These are phyloP conservation scores for Delphinella strobiligena DNA, from an alignment of 2,329 filamentous ascomycete species.

Conservation along the genomic window DNA sequence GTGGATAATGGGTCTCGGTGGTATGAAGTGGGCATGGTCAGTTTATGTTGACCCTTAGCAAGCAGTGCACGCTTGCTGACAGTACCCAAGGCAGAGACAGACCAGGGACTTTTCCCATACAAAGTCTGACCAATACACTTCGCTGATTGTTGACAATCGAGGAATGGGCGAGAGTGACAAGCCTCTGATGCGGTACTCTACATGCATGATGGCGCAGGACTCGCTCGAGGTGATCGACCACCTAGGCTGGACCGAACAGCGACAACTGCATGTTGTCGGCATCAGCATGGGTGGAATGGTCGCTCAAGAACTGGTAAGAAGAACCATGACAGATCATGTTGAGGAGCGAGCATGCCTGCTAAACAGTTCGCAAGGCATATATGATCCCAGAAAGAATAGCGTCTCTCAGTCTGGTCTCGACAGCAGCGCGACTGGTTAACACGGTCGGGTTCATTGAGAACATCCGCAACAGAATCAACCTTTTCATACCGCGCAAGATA, in stretches of 20 bases:
- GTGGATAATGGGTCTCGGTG: conserved; percentile 74
- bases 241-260: conserved; percentile 52
- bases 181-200: conserved; percentile 66
- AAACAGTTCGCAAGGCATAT: conserved; percentile 18
- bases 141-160: conserved; percentile 71
- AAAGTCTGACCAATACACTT: conserved; percentile 55
- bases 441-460: conserved; percentile 48
- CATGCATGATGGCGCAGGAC: conserved; percentile 74
- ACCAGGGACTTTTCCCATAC: conserved; percentile 70
- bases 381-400: conserved; percentile 37
- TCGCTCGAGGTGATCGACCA: conserved; percentile 56
- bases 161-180: conserved; percentile 73
- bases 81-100: conserved; percentile 52
- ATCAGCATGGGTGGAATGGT: conserved; percentile 90
- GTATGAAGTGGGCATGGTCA: conserved; percentile 49
- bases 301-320: conserved; percentile 61
- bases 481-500: conserved; percentile 56
- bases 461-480: conserved; percentile 43
- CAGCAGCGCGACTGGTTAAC: conserved; percentile 34
- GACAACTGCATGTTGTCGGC: conserved; percentile 57
- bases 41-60: not conserved
- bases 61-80: not conserved
- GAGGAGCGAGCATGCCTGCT: not conserved
- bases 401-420: conserved; percentile 39
- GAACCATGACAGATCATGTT: not conserved